These are phyloP conservation scores for Trichoderma sp. DNA, from an alignment of 2,329 filamentous ascomycete genomes.

Conservation along the genomic window DNA sequence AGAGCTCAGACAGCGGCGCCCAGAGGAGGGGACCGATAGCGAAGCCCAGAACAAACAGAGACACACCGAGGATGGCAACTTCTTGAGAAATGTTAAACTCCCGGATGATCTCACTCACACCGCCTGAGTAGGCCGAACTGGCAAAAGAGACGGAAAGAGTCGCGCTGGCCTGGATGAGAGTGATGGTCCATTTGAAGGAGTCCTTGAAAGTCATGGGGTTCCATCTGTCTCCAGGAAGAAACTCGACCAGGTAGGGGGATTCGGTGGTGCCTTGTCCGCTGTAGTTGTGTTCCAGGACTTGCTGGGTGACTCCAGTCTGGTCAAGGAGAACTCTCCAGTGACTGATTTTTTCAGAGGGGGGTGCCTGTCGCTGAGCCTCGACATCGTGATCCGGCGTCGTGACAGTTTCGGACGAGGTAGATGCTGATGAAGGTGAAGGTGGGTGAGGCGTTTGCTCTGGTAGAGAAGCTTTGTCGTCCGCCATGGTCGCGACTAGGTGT, in stretches of 20 bases:
- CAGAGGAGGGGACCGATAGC: conserved; percentile 64
- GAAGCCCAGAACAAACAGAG: conserved; percentile 66
- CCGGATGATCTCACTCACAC: conserved; percentile 54
- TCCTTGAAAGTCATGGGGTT: conserved; percentile 65
- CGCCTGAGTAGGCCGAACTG: conserved; percentile 67
- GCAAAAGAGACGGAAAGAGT: conserved; percentile 71
- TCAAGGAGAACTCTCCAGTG: conserved; percentile 59
- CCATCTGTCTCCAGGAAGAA: conserved; percentile 65
- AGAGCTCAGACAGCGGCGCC: conserved; percentile 67
- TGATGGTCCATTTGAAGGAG: conserved; percentile 66
- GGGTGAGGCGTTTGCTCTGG: conserved; percentile 6
- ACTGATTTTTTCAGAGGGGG: conserved; percentile 37
- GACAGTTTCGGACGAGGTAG: conserved; percentile 33
- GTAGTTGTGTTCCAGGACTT: conserved; percentile 59
- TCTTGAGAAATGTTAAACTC: conserved; percentile 57
- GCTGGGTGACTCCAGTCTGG: conserved; percentile 59
- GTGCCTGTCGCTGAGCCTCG: conserved; percentile 45
- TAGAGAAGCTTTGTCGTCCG: conserved; percentile 17
- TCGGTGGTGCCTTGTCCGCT: conserved; percentile 64
- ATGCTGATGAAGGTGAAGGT: conserved; percentile 30
- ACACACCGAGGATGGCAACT: conserved; percentile 63
- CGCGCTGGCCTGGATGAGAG: conserved; percentile 63
- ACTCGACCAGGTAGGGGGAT: conserved; percentile 69
- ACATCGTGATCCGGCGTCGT: conserved; percentile 45
- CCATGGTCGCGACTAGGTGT: conserved; percentile 9